These are phyloP conservation scores for Cytidiella melzeri DNA, from an alignment of 768 basidiomycete species.

Conservation along the genomic window DNA sequence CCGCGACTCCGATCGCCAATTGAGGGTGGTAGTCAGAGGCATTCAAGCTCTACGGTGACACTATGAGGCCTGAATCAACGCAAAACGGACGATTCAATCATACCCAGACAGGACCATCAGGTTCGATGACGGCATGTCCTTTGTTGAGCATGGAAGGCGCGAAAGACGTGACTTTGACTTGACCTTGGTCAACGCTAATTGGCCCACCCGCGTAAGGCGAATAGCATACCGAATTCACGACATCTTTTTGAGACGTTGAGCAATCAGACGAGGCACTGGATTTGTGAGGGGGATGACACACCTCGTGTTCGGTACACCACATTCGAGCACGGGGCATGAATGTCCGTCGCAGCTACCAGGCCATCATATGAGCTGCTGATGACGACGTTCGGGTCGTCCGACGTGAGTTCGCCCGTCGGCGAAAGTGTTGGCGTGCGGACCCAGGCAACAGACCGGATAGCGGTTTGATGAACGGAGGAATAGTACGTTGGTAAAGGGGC, in stretches of 20 bases:
- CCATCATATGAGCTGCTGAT: conserved; percentile 82
- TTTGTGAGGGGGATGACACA: conserved; percentile 16
- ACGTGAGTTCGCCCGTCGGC: conserved; percentile 38
- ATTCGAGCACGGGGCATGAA: conserved; percentile 61
- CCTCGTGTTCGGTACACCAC: conserved; percentile 78
- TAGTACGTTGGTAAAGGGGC: conserved; percentile 63
- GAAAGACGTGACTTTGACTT: conserved; percentile 69
- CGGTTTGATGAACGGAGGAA: conserved; percentile 69
- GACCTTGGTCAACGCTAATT: conserved; percentile 79
- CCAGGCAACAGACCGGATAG: conserved; percentile 74
- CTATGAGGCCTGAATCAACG: not conserved
- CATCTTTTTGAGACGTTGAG: conserved; percentile 40
- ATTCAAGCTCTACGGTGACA: conserved; percentile 52
- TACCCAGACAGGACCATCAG: conserved; percentile 84
- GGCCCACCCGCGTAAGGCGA: conserved; percentile 64
- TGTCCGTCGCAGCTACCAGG: conserved; percentile 66
- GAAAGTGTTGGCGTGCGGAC: conserved; percentile 56
- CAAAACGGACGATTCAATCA: conserved; percentile 18
- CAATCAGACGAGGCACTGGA: not conserved
- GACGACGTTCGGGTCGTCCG: conserved; percentile 64
- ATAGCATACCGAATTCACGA: conserved; percentile 62
- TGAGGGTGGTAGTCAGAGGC: conserved; percentile 87
- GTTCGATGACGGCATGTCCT: conserved; percentile 66
- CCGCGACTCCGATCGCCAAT: conserved; percentile 73
- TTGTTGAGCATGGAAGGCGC: conserved; percentile 69